A percentile compares a stretch with the other conserved stretches of the same genome.
These are phyloP conservation scores for Solanum hybrid DNA, from an alignment of 305 asterid genomes.

Conservation along the genomic window DNA sequence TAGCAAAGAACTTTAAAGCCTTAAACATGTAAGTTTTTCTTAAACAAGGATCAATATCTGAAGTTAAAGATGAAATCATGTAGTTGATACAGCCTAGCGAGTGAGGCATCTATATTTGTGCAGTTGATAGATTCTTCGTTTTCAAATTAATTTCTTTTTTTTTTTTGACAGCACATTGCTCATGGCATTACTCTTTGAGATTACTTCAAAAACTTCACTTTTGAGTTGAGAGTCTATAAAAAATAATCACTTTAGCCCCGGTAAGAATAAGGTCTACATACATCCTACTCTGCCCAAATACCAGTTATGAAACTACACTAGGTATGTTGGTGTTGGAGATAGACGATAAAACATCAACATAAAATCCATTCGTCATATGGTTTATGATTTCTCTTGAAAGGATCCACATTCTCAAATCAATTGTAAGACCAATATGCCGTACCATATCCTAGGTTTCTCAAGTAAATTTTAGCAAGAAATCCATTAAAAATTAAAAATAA, in stretches of 20 bases:
- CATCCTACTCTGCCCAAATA: background rate
- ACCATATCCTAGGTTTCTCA: background rate
- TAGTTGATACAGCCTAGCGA: background rate
- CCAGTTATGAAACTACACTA: background rate
- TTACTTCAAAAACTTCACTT: background rate
- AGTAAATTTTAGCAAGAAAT: background rate
- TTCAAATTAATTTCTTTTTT: background rate
- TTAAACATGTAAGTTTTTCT: background rate
- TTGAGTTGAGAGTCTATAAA: background rate
- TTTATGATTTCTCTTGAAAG: background rate
- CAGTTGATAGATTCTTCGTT: background rate
- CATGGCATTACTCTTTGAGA: background rate
- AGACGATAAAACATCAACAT: background rate
- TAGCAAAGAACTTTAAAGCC: background rate
- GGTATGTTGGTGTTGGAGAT: background rate
- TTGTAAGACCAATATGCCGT: background rate
- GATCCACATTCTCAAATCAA: background rate
- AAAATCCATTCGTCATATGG: background rate
- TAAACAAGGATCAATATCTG: background rate
- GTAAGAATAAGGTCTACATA: background rate
- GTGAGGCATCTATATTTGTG: background rate
- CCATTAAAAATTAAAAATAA: background rate
- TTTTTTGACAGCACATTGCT: background rate
- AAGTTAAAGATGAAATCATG: background rate
- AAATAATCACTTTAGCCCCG: background rate